Conservation (phyloP, 768 basidiomycete genomes). For the Mycena venus region DNA sequence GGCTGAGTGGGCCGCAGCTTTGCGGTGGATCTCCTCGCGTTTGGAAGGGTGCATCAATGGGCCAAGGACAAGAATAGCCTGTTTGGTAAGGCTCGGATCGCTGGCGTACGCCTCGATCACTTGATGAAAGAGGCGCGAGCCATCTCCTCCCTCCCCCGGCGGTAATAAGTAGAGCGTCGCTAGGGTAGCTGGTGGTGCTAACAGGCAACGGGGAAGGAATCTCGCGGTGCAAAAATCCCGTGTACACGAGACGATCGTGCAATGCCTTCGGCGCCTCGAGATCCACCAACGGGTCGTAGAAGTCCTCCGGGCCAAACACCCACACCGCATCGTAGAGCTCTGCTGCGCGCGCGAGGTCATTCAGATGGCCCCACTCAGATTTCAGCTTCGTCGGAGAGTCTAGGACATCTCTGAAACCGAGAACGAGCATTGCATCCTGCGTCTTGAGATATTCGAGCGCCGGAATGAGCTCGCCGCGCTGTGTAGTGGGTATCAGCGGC, state of each 20-base stretch:
- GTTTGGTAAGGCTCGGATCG: slow-evolving; percentile 5
- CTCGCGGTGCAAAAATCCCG: slow-evolving; percentile 14
- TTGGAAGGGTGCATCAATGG: slow-evolving; percentile 12
- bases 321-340: slow-evolving; percentile 22
- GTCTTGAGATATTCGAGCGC: slow-evolving; percentile 17
- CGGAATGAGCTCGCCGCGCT: slow-evolving; percentile 17
- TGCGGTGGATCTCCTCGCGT: slow-evolving; percentile 14
- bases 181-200: slow-evolving; percentile 1
- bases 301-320: slow-evolving; percentile 16
- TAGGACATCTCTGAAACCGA: slow-evolving; percentile 19
- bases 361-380: slow-evolving; percentile 19
- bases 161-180: slow-evolving; percentile 6
- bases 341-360: slow-evolving; percentile 15
- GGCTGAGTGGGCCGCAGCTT: neutral
- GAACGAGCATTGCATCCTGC: slow-evolving; percentile 4
- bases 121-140: slow-evolving; percentile 16
- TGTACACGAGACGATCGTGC: slow-evolving; percentile 15
- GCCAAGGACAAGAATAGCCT: slow-evolving; percentile 13
- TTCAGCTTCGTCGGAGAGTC: slow-evolving; percentile 16
- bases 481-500: neutral
- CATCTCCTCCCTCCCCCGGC: slow-evolving; percentile 21
- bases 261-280: slow-evolving; percentile 6
- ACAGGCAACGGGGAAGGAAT: neutral
- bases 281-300: slow-evolving; percentile 19
- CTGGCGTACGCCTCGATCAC: slow-evolving; percentile 12